A percentile compares a stretch with the other conserved stretches of the same genome.
These are phyloP conservation scores for Xylariaceae sp. DNA, from an alignment of 2,329 filamentous ascomycete genomes.

Conservation along the genomic window DNA sequence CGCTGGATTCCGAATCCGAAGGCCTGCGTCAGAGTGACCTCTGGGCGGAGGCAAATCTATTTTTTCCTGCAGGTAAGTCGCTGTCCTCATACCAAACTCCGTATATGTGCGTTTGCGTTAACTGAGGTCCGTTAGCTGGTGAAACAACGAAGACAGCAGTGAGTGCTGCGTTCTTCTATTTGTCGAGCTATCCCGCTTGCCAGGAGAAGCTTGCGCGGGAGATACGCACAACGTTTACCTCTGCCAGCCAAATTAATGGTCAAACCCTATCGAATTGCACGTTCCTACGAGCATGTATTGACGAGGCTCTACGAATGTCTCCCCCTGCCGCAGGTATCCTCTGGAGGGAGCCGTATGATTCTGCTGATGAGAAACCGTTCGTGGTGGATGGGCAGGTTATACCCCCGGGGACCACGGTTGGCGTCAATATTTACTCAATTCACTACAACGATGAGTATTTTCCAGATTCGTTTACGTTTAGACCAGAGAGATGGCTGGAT, in stretches of 20 bases:
- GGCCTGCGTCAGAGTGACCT: constrained; percentile 12
- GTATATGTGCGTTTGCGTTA: neutral
- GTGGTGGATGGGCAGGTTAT: constrained; percentile 16
- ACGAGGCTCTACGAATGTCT: constrained; percentile 21
- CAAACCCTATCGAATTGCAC: constrained; percentile 10
- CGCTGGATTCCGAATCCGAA: constrained; percentile 2
- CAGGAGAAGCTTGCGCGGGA: constrained; percentile 16
- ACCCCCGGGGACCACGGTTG: constrained; percentile 1
- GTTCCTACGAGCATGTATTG: constrained; percentile 22
- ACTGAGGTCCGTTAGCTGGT: constrained; percentile 21
- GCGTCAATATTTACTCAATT: constrained; percentile 6
- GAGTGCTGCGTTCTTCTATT: constrained; percentile 24
- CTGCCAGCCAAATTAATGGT: constrained; percentile 9
- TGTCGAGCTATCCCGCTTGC: constrained; percentile 19
- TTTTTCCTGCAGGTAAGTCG: constrained; percentile 14
- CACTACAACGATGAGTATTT: constrained; percentile 9
- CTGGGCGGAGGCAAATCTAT: constrained; percentile 18
- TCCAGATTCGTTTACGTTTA: constrained; percentile 1
- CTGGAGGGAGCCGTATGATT: constrained; percentile 12
- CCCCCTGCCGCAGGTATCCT: constrained; percentile 14
- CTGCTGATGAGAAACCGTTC: neutral
- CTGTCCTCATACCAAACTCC: neutral
- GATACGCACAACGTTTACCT: constrained; percentile 16
- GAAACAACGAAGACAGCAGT: constrained; percentile 27
- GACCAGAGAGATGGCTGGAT: constrained; percentile 21